phyloP scores from a whole-genome alignment of 768 basidiomycete genomes.

The Roridomyces roridus region DNA sequence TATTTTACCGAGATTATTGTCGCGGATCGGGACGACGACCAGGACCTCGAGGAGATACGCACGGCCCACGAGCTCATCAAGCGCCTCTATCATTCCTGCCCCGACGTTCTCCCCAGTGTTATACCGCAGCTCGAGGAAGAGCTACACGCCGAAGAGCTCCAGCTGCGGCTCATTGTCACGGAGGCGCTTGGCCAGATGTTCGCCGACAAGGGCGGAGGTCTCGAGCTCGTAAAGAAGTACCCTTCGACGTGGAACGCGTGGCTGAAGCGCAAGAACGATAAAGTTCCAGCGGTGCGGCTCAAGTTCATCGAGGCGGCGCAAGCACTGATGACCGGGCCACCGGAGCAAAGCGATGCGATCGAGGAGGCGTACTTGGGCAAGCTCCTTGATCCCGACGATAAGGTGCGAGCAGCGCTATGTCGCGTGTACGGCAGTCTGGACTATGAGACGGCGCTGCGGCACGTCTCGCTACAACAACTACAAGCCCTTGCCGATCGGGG shows the following conservation, averaged over 20 bases:
- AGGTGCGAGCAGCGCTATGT: constrained; percentile 86
- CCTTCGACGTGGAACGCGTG: constrained; percentile 87
- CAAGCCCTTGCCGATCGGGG: constrained; percentile 71
- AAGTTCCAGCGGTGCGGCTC: constrained; percentile 69
- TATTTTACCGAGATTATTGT: constrained; percentile 94
- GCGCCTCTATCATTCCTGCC: constrained; percentile 79
- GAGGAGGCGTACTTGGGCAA: constrained; percentile 74
- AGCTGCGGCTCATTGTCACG: constrained; percentile 81
- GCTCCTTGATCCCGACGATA: constrained; percentile 88
- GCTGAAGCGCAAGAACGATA: constrained; percentile 82
- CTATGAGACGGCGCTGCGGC: constrained; percentile 89
- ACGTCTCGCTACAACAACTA: constrained; percentile 70
- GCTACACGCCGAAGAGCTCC: constrained; percentile 74
- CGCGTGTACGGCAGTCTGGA: constrained; percentile 83
- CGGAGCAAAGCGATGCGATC: constrained; percentile 71
- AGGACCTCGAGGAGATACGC: constrained; percentile 72
- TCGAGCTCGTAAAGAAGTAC: constrained; percentile 80
- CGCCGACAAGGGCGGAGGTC: constrained; percentile 66
- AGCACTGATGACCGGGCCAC: constrained; percentile 65
- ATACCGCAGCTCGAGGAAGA: constrained; percentile 94
- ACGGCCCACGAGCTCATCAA: constrained; percentile 87
- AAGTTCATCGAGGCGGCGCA: constrained; percentile 77
- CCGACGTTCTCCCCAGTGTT: constrained; percentile 84
- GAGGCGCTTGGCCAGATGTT: constrained; percentile 92
- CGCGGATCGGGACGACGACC: constrained; percentile 51